Evolutionary conservation across 306 rosid species (phyloP).

Genomic region (Notholithocarpus densiflorus): DNA sequence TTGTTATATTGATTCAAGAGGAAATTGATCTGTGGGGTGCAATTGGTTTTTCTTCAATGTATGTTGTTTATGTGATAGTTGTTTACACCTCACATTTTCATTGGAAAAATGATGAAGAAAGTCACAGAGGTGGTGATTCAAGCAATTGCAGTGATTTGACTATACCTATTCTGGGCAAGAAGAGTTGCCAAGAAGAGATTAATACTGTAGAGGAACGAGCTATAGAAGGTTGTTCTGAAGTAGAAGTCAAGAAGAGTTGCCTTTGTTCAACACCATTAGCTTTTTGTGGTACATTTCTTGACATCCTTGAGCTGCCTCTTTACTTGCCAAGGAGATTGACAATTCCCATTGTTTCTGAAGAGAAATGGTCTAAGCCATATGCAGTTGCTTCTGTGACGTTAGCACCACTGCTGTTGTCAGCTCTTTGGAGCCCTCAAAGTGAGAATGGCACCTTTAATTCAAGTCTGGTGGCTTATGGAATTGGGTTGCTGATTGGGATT

Average conservation of each 20-base stretch:
- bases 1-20: conserved; percentile 28
- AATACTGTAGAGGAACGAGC: conserved; percentile 17
- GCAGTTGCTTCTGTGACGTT: conserved; percentile 41
- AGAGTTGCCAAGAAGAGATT: conserved; percentile 29
- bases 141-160: conserved; percentile 27
- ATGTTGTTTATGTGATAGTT: conserved; percentile 42
- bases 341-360: conserved; percentile 52
- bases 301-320: conserved; percentile 45
- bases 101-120: conserved; percentile 16
- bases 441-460: conserved; percentile 12
- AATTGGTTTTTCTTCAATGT: conserved; percentile 34
- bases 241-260: conserved; percentile 23
- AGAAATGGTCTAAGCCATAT: conserved; percentile 40
- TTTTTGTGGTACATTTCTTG: conserved; percentile 13
- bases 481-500: conserved; percentile 34
- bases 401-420: conserved; percentile 40
- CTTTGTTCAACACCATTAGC: conserved; percentile 20
- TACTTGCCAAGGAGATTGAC: conserved; percentile 49
- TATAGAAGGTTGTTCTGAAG: conserved; percentile 13
- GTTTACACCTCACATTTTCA: conserved; percentile 32
- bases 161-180: conserved; percentile 40
- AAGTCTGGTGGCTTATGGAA: conserved; percentile 30
- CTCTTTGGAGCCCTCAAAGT: conserved; percentile 7
- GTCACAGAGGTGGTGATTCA: conserved; percentile 12
- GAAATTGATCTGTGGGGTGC: conserved; percentile 40